A percentile compares a stretch with the other conserved stretches of the same genome.
Conservation (phyloP, 2,329 filamentous ascomycete species). For the Pseudogymnoascus sp. region DNA sequence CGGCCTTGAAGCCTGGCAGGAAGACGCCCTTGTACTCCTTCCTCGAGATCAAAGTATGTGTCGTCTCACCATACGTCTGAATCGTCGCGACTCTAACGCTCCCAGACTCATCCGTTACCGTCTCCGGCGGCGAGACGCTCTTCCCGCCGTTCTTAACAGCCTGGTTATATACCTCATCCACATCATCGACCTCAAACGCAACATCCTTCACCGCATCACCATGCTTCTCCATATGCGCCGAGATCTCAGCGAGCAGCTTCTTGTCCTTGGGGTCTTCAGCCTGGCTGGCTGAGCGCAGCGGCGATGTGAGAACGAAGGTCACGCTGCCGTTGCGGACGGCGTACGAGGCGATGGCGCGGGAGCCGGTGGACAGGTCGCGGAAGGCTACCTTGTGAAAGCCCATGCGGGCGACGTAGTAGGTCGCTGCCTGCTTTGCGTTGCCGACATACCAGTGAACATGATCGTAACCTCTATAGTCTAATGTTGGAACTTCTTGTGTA, state of each 20-base stretch:
- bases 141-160: conserved; percentile 59
- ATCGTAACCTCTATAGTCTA: conserved; percentile 75
- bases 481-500: conserved; percentile 26
- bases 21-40: conserved; percentile 64
- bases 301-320: conserved; percentile 77
- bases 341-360: conserved; percentile 71
- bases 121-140: conserved; percentile 53
- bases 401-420: conserved; percentile 81
- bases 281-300: conserved; percentile 55
- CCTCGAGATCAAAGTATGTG: conserved; percentile 80
- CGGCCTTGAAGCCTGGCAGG: conserved; percentile 69
- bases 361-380: conserved; percentile 80
- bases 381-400: conserved; percentile 80
- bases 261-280: conserved; percentile 60
- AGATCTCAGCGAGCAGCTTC: conserved; percentile 62
- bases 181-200: conserved; percentile 87
- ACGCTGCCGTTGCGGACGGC: conserved; percentile 71
- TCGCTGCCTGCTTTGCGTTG: conserved; percentile 90
- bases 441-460: conserved; percentile 95
- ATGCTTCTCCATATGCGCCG: conserved; percentile 75
- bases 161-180: conserved; percentile 67
- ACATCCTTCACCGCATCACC: conserved; percentile 95
- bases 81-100: conserved; percentile 70
- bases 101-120: conserved; percentile 44
- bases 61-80: conserved; percentile 89